Base-by-base conservation (phyloP, 1,284 basidiomycete genomes). In the Cronartium ribicola region DNA sequence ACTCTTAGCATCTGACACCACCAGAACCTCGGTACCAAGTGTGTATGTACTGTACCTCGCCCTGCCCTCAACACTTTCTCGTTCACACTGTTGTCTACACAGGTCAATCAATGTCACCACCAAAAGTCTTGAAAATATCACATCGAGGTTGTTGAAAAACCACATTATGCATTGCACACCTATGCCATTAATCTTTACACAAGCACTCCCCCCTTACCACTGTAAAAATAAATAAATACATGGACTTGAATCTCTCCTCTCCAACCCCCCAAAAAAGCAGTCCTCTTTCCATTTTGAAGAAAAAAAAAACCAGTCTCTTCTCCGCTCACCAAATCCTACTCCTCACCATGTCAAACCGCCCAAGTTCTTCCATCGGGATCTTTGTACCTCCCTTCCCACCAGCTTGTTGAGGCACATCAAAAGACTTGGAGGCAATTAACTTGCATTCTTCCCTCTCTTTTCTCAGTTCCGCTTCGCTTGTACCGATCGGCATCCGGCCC, bases 301-400 rank as follows among this genome's bases (percentile, higher is more conserved):
- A 29, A 29, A 29, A 29, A 2, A 1, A 29, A 29, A 1, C 29
- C 29, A 29, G 29, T 29, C 29, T 29, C 29, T 29, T 29, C 29
- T 29, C 29, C 29, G 29, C 29, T 71, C 29, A 73, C 70, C 70
- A 73, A 40, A 73, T 73, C 37, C 70, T 48, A 66, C 70, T 73
- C 20, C 70, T 48, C 37, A 73, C 70, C 70, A 73, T 73, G 46
- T 73, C 70, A 39, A 73, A 73, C 6, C 70, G 43, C 14, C 70
- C 63, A 43, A 73, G 55, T 41, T 73, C 70, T 41, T 73, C 70
- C 46, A 73, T 66, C 1, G 70, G 41, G 20, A 73, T 20, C 37
- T 37, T 7, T 44, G 55, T 41, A 22, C 57, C 64, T 48, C 62
- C 62, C 17, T 62, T 46, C 5, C 57, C 36, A n/a, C 13, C 22